Base-by-base conservation (phyloP, 140 eudicot genomes). In the Anethum foeniculum region DNA sequence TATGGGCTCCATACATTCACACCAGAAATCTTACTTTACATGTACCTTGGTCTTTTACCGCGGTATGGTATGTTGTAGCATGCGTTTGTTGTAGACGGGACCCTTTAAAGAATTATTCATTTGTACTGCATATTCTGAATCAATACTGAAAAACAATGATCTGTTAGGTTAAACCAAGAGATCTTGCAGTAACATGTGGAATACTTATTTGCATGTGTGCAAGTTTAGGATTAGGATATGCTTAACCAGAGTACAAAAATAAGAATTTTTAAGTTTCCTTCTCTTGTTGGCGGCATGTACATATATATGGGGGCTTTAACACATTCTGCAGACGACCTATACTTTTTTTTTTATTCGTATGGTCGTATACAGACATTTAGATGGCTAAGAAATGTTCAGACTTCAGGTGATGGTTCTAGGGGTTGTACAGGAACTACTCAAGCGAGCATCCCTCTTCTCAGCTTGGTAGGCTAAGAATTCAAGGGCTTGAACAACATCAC, bases 401-500 rank as follows among this genome's bases (percentile, higher is more conserved):
- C 9, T 68, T 30, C 5, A 41, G 76, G 76, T 41, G 76, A 27
- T 65, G 76, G 19, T 19, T 41, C 64, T 67, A 72, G 76, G 76
- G 76, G 76, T 48, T 64, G 49, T 30, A 48, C 14, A 28, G 64
- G 76, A 36, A 5, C 75, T 54, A 79, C 60, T 46, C 76, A 41
- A 43, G 64, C 4, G 23, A 30, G 76, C 46, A 3, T 79, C 77
- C 46, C 8, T 13, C 19, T 41, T 79, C 73, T 79, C 76, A 71
- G 91, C 86, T 58, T 91, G 93, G 71, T 93, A 85, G 25, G 84
- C 90, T n/a, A 94, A 82, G 82, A 87, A 94, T 69, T 94, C 98
- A 0, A 94, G 96, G 9, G 98, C 98, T 76, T 82, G 86, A 54
- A 92, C 97, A 11, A 94, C 83, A 52, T 94, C 98, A 76, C 89